Evolutionary conservation across 495 filamentous ascomycete species (phyloP), one percentile per base, ranked within the genome.

Genomic region (Penicillium roqueforti): DNA sequence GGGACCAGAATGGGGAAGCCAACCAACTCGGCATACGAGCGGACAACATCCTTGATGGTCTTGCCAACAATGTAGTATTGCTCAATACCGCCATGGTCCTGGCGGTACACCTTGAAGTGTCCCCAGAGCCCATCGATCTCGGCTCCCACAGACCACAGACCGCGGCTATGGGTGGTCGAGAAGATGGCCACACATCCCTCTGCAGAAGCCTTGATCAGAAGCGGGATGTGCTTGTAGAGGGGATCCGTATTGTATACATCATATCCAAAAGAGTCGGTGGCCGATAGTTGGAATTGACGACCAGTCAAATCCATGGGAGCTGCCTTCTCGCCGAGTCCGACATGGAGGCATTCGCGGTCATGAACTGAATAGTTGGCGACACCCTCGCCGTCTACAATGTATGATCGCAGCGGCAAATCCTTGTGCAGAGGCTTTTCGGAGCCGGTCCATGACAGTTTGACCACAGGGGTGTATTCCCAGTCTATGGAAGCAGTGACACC

Each of bases 61-160:
- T 76, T 77, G 5, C 85, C 84, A 25, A 88, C 77, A 50, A 87
- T 81, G 51, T 84, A 68, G 55, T 87, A 88, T 60, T 87, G 79
- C 60, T 88, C 86, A 13, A 88, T 67, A 7, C 86, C 86, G 23
- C 86, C 86, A 52, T 83, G 78, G 46, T 83, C 83, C 67, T 88
- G 86, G 16, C 84, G 76, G 59, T 86, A 87, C 25, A 84, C 80
- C 67, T 87, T 87, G 76, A 80, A 86, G 55, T 79, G 78, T 23
- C 84, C 84, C 83, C 82, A 85, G 58, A 87, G 73, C 20, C 84
- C 82, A 63, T 88, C 86, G 54, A 88, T 79, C 66, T 87, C 84
- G 3, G 81, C 78, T n/a, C 86, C 86, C 13, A 88, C 74, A 26
- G 76, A 74, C 75, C 83, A 88, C n/a, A 74, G 76, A 2, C 80